Evolutionary conservation across 345 rosid genomes (phyloP), one percentile per base, ranked within the genome.

Genomic region (Lenwebbia sp.): DNA sequence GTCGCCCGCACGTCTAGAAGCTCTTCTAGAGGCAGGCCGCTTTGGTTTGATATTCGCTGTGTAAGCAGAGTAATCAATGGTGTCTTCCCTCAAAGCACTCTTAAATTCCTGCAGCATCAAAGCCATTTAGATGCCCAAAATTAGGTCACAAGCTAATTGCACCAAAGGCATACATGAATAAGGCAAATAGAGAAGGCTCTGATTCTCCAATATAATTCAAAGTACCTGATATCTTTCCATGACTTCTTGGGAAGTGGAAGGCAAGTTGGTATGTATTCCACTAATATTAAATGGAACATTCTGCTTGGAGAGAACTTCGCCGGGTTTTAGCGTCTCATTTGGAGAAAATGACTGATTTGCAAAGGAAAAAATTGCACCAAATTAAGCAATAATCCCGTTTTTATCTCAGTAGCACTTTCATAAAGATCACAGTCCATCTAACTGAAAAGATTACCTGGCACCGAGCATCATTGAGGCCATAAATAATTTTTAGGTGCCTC

Each of bases 41-140:
- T 96, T 98, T 87, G 96, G 91, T 89, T 98, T 98, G 81, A 95
- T 91, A 90, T 88, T 98, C 51, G 99, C 92, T 57, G 99, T 95
- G 89, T 93, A 98, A 25, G 92, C 89, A 3, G 95, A 84, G 90
- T 93, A 98, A 90, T 98, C 98, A 1, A 94, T 83, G 40, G 98
- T 91, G 87, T 96, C 99, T 88, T 98, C 99, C 90, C 91, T 93
- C 92, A 96, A 89, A 1, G 99, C 98, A 54, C 88, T 93, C 89
- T 98, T 98, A 60, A 93, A 96, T 88, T 98, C 98, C 99, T 98
- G 94, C 65, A 17, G 58, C 81, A 56, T 1, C 41, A 88, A 49
- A 85, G 23, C 47, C 81, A 21, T 33, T 70, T 21, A 70, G 81
- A 37, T 70, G 47, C 19, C 26, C 81, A 70, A 70, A 70, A 70